Percentiles rank a stretch among this genome's conserved stretches.
phyloP scores from a whole-genome alignment of 257 asterid genomes.

The Cynanchum wilfordii region DNA sequence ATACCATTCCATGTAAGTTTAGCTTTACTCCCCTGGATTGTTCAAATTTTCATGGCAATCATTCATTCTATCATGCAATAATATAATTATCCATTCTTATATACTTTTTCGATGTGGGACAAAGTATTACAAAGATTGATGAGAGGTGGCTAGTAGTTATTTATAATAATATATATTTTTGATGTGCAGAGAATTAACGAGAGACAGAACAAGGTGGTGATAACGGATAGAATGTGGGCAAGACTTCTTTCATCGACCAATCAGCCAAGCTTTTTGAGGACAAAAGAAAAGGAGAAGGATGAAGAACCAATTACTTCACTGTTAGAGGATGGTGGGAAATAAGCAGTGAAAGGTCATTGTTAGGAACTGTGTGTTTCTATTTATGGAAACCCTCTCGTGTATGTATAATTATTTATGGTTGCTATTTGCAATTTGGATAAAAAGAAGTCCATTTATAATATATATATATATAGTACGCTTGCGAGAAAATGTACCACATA shows the following conservation, averaged over 20 bases:
- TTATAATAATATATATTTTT: neutral
- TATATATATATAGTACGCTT: too few species aligned
- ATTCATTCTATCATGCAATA: too few species aligned
- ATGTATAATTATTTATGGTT: neutral
- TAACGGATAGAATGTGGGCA: conserved; percentile 99
- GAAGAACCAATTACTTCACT: conserved; percentile 22
- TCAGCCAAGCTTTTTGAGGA: conserved; percentile 78
- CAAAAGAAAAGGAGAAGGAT: conserved; percentile 27
- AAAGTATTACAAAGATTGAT: too few species aligned
- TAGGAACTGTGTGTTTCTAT: neutral
- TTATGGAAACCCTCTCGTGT: neutral
- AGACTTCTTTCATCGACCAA: conserved; percentile 83
- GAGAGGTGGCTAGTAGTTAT: too few species aligned
- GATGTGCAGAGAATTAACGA: conserved; percentile 62
- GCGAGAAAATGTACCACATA: too few species aligned
- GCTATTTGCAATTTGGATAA: neutral
- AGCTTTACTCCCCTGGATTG: neutral
- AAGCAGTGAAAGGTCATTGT: too few species aligned
- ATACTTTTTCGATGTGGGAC: too few species aligned
- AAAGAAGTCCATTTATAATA: too few species aligned
- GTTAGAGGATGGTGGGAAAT: conserved; percentile 24
- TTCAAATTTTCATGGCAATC: neutral
- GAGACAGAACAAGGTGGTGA: conserved; percentile 67
- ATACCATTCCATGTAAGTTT: conserved; percentile 77
- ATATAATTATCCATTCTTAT: too few species aligned